These are phyloP conservation scores for Hordeum marinum DNA, from an alignment of 176 grass and related monocot genomes.

Conservation along the genomic window DNA sequence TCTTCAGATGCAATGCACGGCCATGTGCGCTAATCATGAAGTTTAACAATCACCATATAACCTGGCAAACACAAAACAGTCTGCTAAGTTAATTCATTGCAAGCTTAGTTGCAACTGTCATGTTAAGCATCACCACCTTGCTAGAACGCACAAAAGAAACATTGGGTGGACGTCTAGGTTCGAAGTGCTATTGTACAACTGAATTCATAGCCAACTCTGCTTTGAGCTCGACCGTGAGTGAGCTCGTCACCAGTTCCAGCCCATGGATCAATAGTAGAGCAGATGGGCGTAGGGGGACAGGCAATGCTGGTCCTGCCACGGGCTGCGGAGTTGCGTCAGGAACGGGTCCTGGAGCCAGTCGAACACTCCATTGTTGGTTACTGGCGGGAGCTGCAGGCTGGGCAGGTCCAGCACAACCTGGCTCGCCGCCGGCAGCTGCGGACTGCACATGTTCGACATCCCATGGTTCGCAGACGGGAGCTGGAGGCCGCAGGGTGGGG, in stretches of 20 bases:
- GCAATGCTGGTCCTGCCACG: conserved; percentile 61
- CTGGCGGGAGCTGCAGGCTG: conserved; percentile 38
- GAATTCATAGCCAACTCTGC: not conserved
- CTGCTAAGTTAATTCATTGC: not conserved
- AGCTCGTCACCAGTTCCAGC: not conserved
- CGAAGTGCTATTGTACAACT: not conserved
- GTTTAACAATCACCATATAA: not conserved
- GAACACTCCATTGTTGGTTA: conserved; percentile 18
- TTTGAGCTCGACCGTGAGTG: not conserved
- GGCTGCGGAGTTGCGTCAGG: conserved; percentile 57
- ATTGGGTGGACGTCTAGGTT: not conserved
- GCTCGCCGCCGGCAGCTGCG: conserved; percentile 30
- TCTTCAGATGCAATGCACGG: too few relatives aligned
- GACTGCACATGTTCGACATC: not conserved
- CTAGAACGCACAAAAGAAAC: not conserved
- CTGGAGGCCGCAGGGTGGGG: not conserved
- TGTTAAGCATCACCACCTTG: not conserved
- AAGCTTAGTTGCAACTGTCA: not conserved
- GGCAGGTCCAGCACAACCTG: conserved; percentile 24
- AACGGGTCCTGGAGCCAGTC: conserved; percentile 68
- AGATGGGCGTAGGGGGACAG: conserved; percentile 54
- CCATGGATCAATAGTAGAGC: conserved; percentile 33
- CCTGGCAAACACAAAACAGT: not conserved
- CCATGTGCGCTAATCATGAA: too few relatives aligned
- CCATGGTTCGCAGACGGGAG: not conserved